Evolutionary conservation across 2,329 filamentous ascomycete species (phyloP).

Genomic region (Colletotrichum cuscutae): DNA sequence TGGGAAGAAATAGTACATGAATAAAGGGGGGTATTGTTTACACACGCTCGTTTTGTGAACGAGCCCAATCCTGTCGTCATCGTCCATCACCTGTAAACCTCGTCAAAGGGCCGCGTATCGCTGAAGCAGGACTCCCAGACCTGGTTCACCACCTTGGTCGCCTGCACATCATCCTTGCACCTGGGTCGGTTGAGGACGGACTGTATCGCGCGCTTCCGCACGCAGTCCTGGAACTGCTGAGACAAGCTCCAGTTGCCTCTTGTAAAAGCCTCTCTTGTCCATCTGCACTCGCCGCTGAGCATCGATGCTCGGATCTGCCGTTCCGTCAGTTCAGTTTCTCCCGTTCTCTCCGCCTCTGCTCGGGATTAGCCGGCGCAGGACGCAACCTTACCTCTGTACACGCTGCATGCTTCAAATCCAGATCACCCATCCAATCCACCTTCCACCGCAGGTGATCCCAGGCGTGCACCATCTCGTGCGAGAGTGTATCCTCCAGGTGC

Average conservation of each 20-base stretch:
- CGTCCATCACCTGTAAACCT: constrained; percentile 80
- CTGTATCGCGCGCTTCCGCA: constrained; percentile 81
- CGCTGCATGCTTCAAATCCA: constrained; percentile 85
- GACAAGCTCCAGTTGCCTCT: constrained; percentile 89
- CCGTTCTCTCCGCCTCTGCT: neutral
- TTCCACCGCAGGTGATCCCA: constrained; percentile 95
- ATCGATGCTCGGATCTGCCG: constrained; percentile 88
- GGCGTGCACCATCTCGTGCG: constrained; percentile 98
- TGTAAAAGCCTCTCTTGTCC: constrained; percentile 85
- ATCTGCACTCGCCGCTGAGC: constrained; percentile 93
- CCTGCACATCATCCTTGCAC: constrained; percentile 88
- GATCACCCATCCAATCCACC: constrained; percentile 79
- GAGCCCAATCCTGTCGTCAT: neutral
- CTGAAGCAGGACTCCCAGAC: constrained; percentile 99
- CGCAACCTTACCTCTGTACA: constrained; percentile 80
- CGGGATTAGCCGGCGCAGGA: neutral
- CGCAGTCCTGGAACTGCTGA: constrained; percentile 93
- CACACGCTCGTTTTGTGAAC: constrained; percentile 32
- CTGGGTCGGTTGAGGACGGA: constrained; percentile 82
- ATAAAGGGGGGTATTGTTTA: constrained; percentile 37
- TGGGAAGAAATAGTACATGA: constrained; percentile 15
- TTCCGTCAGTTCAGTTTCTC: constrained; percentile 29
- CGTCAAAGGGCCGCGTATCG: constrained; percentile 95
- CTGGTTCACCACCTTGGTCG: constrained; percentile 88
- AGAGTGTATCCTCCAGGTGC: constrained; percentile 91